These are phyloP conservation scores for Ceratonia siliqua DNA, from an alignment of 306 rosid species.

Conservation along the genomic window DNA sequence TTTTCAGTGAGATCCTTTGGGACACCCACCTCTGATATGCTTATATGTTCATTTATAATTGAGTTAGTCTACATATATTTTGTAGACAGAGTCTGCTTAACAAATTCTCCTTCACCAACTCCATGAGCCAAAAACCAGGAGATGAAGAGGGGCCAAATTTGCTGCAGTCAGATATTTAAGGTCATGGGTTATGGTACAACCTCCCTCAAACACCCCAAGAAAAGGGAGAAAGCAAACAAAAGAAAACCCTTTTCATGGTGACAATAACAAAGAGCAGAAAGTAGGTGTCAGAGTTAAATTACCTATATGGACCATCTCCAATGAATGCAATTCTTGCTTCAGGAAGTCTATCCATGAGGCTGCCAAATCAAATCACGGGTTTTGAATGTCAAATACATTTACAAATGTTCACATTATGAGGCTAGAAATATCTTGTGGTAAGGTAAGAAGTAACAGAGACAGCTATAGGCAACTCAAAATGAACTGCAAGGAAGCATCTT, in stretches of 20 bases:
- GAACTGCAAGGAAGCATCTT: background rate
- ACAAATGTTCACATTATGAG: slow-evolving; percentile 8
- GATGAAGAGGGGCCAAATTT: background rate
- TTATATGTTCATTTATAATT: too few species aligned
- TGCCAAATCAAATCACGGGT: slow-evolving; percentile 43
- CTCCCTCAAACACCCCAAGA: too few species aligned
- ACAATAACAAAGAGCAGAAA: slow-evolving; percentile 6
- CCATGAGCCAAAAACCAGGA: background rate
- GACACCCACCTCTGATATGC: too few species aligned
- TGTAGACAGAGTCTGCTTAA: too few species aligned
- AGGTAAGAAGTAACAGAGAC: slow-evolving; percentile 16
- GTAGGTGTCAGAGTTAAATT: slow-evolving; percentile 21
- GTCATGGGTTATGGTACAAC: background rate
- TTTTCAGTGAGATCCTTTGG: too few species aligned
- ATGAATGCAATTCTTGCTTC: slow-evolving; percentile 84
- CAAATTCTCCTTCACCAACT: background rate
- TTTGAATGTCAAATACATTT: slow-evolving; percentile 31
- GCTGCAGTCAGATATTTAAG: background rate
- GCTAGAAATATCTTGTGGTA: background rate
- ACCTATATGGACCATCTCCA: slow-evolving; percentile 99
- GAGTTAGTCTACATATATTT: too few species aligned
- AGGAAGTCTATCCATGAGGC: slow-evolving; percentile 90
- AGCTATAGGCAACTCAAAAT: background rate
- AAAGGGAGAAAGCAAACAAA: too few species aligned
- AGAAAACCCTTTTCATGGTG: background rate